Base-by-base conservation (phyloP, 1,139 yeast species). In the Zygosaccharomyces pseudobailii region DNA sequence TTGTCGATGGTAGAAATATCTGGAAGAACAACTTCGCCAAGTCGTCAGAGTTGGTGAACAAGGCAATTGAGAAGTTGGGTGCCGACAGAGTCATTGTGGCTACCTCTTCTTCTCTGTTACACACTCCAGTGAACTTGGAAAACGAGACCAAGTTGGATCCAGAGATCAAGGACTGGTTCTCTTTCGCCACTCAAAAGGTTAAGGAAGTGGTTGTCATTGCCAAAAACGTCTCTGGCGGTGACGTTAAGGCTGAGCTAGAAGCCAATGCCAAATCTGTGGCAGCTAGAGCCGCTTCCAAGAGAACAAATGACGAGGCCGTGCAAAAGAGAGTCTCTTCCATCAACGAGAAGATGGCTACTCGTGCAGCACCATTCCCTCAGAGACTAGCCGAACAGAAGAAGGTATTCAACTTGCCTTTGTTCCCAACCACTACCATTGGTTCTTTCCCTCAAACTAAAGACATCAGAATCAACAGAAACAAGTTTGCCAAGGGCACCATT, bases 401-500 rank as follows among this genome's bases (percentile, higher is more conserved):
- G 63, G 78, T 82, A 70, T 87, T 87, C 80, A 87, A 90, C 79
- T 80, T 92, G 72, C 98, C 98, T 64, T 78, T 87, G 70, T 92
- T 92, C 96, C 98, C 98, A 75, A 92, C 98, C 70, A 92, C 98
- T 72, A 92, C 98, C 66, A 92, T 92, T 73, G 98, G 98, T 75
- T 92, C 98, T 59, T 92, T 92, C 97, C 98, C 98, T 66, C 98
- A 92, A 81, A 92, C 98, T 72, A 88, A 88, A 81, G 98, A 92
- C 72, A 92, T 92, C 75, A 88, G 98, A 82, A 74, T 90, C 73
- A 86, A 87, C 86, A 90, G 98, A 82, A 89, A 90, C 84, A 92
- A 92, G 79, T 89, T 87, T 76, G 79, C 85, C 74, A 92, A 92
- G 84, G 98, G 98, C 72, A 85, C 87, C 68, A 84, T 92, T 68